Conservation (phyloP, 192 early-diverging fungal genomes). For the Oehlia diaphana region DNA sequence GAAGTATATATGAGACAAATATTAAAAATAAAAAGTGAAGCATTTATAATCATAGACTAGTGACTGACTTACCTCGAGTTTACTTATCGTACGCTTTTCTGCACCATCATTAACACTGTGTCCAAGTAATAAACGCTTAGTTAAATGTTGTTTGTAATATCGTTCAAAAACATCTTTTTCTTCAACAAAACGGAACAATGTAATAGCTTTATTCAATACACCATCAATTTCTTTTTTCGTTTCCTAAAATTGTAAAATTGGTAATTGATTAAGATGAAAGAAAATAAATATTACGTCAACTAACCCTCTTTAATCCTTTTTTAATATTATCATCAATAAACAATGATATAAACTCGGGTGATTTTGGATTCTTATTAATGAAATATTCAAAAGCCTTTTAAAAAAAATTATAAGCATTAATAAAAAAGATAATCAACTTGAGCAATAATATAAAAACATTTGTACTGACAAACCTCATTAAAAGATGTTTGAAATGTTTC, state of each 20-base stretch:
- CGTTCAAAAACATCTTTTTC: conserved; percentile 98
- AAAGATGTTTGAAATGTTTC: conserved; percentile 77
- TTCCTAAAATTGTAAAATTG: conserved; percentile 44
- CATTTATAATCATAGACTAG: conserved; percentile 4
- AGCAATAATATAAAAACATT: not conserved
- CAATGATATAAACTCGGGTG: conserved; percentile 87
- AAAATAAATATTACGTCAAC: conserved; percentile 12
- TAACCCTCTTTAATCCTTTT: conserved; percentile 84
- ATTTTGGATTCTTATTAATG: conserved; percentile 75
- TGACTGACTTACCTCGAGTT: conserved; percentile 72
- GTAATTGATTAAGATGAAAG: not conserved
- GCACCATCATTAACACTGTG: conserved; percentile 90
- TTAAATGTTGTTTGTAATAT: conserved; percentile 96
- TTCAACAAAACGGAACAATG: conserved; percentile 84
- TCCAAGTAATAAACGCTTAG: conserved; percentile 80
- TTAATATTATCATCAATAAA: conserved; percentile 94
- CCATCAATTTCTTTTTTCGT: conserved; percentile 73
- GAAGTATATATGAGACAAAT: conserved; percentile 2
- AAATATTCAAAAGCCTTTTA: conserved; percentile 71
- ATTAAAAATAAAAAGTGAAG: not conserved
- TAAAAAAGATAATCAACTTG: not conserved
- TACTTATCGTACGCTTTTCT: conserved; percentile 86
- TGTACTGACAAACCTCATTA: conserved; percentile 48
- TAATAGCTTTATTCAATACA: conserved; percentile 80
- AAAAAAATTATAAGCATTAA: not conserved